Percentiles rank a stretch among this genome's conserved stretches.
Evolutionary conservation across 2,329 filamentous ascomycete species (phyloP).

Genomic region (Neospermospora avenae): DNA sequence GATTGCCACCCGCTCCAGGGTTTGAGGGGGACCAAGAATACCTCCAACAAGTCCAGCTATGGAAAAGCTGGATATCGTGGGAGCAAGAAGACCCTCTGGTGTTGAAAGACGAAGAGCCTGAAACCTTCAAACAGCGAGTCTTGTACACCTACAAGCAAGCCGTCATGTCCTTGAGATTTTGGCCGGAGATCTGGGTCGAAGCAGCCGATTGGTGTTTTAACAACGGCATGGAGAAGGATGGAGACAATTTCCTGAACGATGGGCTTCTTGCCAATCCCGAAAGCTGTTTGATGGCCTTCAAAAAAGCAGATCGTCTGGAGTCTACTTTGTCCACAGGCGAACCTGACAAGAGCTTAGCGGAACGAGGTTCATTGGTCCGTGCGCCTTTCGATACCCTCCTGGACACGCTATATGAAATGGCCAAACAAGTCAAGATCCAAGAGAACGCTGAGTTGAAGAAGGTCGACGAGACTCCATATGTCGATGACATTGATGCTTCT

Average conservation of each 20-base stretch:
- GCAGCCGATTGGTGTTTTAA: constrained; percentile 89
- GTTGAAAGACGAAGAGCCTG: constrained; percentile 74
- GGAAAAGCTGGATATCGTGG: constrained; percentile 94
- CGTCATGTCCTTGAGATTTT: constrained; percentile 88
- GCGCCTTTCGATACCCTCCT: constrained; percentile 81
- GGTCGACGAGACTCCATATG: constrained; percentile 47
- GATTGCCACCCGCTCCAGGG: constrained; percentile 76
- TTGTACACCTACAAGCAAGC: constrained; percentile 92
- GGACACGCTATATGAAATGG: constrained; percentile 82
- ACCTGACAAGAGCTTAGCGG: constrained; percentile 62
- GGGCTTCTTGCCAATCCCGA: constrained; percentile 90
- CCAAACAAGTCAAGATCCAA: constrained; percentile 66
- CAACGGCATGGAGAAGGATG: constrained; percentile 66
- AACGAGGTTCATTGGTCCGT: constrained; percentile 62
- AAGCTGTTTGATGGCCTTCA: constrained; percentile 85
- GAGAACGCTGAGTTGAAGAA: constrained; percentile 57
- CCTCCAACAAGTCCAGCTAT: constrained; percentile 76
- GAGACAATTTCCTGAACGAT: constrained; percentile 67
- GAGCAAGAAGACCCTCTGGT: constrained; percentile 91
- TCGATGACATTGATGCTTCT: constrained; percentile 34
- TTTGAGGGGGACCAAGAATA: constrained; percentile 88
- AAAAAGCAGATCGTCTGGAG: constrained; percentile 85
- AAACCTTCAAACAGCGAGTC: constrained; percentile 72
- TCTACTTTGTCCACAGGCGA: constrained; percentile 73
- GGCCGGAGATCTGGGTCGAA: constrained; percentile 94